Evolutionary conservation across 164 flowering plant species (phyloP).

Genomic region (Stephania japonica): DNA sequence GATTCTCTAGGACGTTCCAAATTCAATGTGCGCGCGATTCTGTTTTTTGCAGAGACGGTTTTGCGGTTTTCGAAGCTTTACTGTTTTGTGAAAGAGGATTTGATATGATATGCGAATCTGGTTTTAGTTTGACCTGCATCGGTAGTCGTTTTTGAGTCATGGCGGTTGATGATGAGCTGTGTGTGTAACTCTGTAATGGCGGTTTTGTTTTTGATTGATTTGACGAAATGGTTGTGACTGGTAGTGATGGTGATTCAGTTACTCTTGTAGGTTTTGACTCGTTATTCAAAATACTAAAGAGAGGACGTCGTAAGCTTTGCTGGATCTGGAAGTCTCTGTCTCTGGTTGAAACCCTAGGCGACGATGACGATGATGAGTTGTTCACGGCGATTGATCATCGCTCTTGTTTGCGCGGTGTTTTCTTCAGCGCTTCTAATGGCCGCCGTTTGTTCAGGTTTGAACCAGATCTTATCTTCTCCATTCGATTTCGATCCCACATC

Average conservation of each 20-base stretch:
- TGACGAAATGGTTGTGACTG: background rate
- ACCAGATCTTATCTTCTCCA: background rate
- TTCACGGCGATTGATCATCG: constrained; percentile 11
- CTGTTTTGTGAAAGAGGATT: background rate
- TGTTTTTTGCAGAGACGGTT: background rate
- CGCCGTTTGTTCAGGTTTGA: constrained; percentile 10
- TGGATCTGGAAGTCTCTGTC: background rate
- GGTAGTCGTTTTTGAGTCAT: background rate
- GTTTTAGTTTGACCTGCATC: background rate
- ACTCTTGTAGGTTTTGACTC: background rate
- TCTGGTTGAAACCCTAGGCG: too few species aligned
- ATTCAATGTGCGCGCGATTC: background rate
- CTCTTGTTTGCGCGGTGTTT: constrained; percentile 6
- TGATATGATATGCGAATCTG: too few species aligned
- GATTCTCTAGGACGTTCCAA: background rate
- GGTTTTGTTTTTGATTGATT: constrained; percentile 5
- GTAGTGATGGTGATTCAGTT: background rate
- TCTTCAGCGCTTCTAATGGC: constrained; percentile 2
- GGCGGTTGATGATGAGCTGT: background rate
- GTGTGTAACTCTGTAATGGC: constrained; percentile 9
- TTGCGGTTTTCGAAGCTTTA: background rate
- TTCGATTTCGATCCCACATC: too few species aligned
- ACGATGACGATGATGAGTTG: constrained; percentile 6
- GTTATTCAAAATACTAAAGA: too few species aligned
- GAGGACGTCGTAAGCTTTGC: background rate